Base-by-base conservation (phyloP, 257 asterid species). In the Jasminum sambac region DNA sequence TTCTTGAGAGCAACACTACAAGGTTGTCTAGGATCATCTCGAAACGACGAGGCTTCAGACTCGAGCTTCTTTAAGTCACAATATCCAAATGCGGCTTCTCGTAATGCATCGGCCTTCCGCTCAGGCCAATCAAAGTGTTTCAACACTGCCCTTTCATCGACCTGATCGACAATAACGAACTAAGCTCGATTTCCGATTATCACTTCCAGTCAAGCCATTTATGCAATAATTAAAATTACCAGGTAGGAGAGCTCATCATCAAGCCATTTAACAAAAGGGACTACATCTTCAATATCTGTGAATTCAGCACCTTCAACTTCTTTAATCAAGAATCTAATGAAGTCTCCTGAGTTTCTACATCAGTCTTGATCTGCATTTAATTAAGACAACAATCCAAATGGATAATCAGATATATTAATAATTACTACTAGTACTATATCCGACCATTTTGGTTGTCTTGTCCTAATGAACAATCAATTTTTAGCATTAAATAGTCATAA, bases 81-180 rank as follows among this genome's bases (percentile, higher is more conserved):
- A 79, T 89, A 95, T 3, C 96, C 97, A 74, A 95, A 95, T 57
- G 98, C 99, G 66, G 99, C 99, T 87, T 95, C 99, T 78, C 99
- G 82, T 44, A 95, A 76, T 24, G 96, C 96, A 81, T 95, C 99
- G 3, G 99, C 99, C 69, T 88, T 95, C 69, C 88, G 84, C 68
- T 95, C 99, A 4, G 99, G 99, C 99, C 99, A 95, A 12, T 88
- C 81, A 26, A 95, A 95, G 86, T 95, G 99, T 84, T 95, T 95
- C 79, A 95, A 75, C 67, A 95, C 99, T n/a, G 99, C 98, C 76
- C 98, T 95, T 83, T 95, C 99, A 66, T 95, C 99, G 72, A 91
- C 98, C 99, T 50, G 19, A 6, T 55, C n/a, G 0, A 55, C 62
- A 55, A 21, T 6, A 17, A n/a, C 12, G 1, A 55, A 21, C 14